Evolutionary conservation across 2,329 filamentous ascomycete species (phyloP).

Genomic region (Penicillium sp.): DNA sequence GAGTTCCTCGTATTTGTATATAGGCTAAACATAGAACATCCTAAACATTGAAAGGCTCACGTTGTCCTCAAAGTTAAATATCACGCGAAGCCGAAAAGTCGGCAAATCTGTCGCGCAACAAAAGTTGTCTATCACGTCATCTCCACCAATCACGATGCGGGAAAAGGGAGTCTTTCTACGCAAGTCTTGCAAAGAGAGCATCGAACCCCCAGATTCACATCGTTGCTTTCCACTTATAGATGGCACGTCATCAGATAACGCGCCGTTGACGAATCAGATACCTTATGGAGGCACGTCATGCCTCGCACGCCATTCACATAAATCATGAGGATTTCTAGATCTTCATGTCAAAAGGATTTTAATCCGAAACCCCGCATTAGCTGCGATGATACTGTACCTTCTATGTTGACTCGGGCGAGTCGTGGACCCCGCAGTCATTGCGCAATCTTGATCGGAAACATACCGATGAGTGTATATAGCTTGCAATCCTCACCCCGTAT

Average conservation of each 20-base stretch:
- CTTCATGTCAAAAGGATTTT: background rate
- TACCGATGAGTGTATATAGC: background rate
- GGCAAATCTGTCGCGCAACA: conserved; percentile 6
- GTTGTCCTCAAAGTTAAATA: background rate
- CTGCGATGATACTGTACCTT: background rate
- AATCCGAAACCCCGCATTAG: conserved; percentile 13
- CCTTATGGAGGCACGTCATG: background rate
- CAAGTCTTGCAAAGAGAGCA: background rate
- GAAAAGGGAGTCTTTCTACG: background rate
- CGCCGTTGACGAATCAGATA: background rate
- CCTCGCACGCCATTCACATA: conserved; percentile 5
- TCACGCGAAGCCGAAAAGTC: conserved; percentile 1
- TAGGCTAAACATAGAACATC: too few relatives aligned
- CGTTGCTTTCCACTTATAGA: background rate
- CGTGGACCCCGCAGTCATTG: conserved; percentile 12
- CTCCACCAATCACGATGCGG: background rate
- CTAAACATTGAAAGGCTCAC: too few relatives aligned
- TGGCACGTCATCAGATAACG: background rate
- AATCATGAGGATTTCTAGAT: conserved; percentile 2
- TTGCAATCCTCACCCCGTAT: background rate
- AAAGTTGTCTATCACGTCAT: conserved; percentile 17
- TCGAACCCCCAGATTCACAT: background rate
- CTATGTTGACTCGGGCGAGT: background rate
- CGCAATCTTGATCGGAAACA: conserved; percentile 6
- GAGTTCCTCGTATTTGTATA: too few relatives aligned